Base-by-base conservation (phyloP, 116 monocot species). In the Iris pallida region DNA sequence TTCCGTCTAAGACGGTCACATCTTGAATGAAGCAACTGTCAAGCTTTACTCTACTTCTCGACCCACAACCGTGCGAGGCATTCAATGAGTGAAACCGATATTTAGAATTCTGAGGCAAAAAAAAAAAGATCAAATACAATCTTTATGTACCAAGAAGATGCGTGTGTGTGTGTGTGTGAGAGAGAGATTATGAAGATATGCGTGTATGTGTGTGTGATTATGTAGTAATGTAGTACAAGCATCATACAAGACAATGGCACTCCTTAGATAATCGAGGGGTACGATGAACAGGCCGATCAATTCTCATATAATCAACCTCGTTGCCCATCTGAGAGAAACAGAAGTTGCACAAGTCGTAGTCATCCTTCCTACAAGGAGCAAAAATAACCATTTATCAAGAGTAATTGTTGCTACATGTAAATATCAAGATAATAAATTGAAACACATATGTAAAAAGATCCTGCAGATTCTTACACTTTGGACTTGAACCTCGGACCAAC, bases 1-100 rank as follows among this genome's bases (percentile, higher is more conserved):
- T 96, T 42, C 91, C 95, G 82, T 96, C 95, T 16, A 70, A 52
- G 16, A 96, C 81, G 11, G 95, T 89, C 7, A 96, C 80, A 71
- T 91, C 95, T 74, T 79, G 58, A 57, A 96, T 73, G 47, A 91
- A 96, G 15, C 76, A 77, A 66, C 89, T 89, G 53, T 82, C 86
- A 16, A 88, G 80, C 66, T 89, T 94, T 53, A 16, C 46, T 53
- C 73, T 71, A 19, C 5, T 43, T 47, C 72, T 63, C 41, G 18
- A 62, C 45, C 60, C 66, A 63, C 11, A 62, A 71, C 81, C 69
- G 72, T 51, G 74, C 7, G 63, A 20, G 41, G 30, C 62, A 54
- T 42, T 44, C n/a, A 15, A 8, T 16, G 62, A 60, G 18, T 45
- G 56, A 64, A 7, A 15, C 10, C 60, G 68, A 17, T 8, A 20